Evolutionary conservation across 805 yeast species (phyloP).

Genomic region (Brettanomyces naardenensis): DNA sequence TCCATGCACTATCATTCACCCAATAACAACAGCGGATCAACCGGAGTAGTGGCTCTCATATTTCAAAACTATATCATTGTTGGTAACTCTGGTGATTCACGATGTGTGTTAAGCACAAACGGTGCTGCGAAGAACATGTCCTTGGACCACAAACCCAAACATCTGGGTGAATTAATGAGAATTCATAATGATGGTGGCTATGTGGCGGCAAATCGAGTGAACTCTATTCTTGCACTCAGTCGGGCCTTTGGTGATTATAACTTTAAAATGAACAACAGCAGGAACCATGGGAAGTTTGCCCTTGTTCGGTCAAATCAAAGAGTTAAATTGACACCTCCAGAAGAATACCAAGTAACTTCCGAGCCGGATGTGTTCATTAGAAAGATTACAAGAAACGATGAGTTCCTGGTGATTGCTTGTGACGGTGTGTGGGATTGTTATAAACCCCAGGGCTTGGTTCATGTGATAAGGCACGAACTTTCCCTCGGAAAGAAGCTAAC

Average conservation of each 20-base stretch:
- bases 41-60: constrained; percentile 40
- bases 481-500: constrained; percentile 50
- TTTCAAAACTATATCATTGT: constrained; percentile 40
- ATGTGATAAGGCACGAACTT: constrained; percentile 48
- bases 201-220: constrained; percentile 53
- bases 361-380: constrained; percentile 70
- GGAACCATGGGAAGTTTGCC: constrained; percentile 17
- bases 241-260: constrained; percentile 64
- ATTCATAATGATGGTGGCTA: constrained; percentile 53
- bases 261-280: constrained; percentile 32
- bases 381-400: constrained; percentile 39
- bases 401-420: constrained; percentile 67
- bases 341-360: constrained; percentile 72
- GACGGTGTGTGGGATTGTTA: constrained; percentile 81
- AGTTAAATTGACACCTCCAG: constrained; percentile 39
- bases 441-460: constrained; percentile 46
- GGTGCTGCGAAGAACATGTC: constrained; percentile 56
- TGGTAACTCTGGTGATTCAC: constrained; percentile 72
- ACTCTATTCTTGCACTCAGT: constrained; percentile 49
- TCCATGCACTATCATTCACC: constrained; percentile 30
- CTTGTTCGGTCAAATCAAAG: constrained; percentile 11
- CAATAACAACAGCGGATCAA: constrained; percentile 42
- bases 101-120: constrained; percentile 47
- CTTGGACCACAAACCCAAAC: constrained; percentile 57
- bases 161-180: constrained; percentile 50